Base-by-base conservation (phyloP, 768 basidiomycete species). In the Kwoniella sp. region DNA sequence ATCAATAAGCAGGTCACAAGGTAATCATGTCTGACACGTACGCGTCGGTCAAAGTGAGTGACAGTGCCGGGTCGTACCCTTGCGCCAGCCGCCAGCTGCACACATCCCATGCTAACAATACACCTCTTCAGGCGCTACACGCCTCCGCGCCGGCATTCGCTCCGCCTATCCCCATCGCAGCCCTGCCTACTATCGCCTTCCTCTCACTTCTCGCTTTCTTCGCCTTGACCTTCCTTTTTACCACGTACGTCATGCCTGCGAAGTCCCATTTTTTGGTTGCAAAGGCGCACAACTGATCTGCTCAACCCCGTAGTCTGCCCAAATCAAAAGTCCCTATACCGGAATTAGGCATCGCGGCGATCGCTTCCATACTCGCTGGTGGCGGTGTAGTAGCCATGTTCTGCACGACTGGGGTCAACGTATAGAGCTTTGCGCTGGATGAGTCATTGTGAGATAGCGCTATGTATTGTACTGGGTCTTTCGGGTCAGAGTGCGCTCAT, bases 351-450 rank as follows among this genome's bases (percentile, higher is more conserved):
- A 83, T 89, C 17, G 87, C 87, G 0, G 75, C 81, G 33, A 71
- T 82, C 11, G 89, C 88, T 22, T 89, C 87, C 72, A 58, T 83
- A 33, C 81, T 91, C 20, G 88, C 85, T 25, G 90, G 91, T 7
- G 87, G 89, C 62, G 91, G 91, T 46, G 81, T 90, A 62, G 88
- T 93, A 25, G 85, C 88, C 36, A 80, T 93, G 50, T 93, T 95
- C 75, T 89, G 87, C 76, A 82, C 82, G 32, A 83, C 80, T 38
- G 89, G 88, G 37, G 89, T 90, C 45, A 84, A 89, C 76, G 83
- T 91, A 61, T 90, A 81, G 73, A 25, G 2, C 5, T n/a, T n/a
- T n/a, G n/a, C n/a, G n/a, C n/a, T n/a, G n/a, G n/a, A n/a, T n/a
- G n/a, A n/a, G n/a, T n/a, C n/a, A n/a, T n/a, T n/a, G n/a, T n/a